Evolutionary conservation across 2,329 filamentous ascomycete genomes (phyloP).

Genomic region (Trichoderma sp.): DNA sequence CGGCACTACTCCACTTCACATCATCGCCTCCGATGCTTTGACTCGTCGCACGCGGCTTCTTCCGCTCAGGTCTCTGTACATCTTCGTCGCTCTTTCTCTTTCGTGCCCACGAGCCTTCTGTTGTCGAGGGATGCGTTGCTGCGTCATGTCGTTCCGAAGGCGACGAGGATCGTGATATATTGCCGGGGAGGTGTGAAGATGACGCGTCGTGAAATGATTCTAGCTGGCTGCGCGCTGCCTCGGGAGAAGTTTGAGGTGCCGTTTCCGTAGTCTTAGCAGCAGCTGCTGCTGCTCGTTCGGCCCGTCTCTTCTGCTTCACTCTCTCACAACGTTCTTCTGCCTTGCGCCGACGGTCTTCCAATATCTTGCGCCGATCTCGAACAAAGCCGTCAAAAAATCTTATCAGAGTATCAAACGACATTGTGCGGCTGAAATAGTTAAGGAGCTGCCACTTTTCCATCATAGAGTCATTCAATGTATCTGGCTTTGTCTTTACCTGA

Average conservation of each 20-base stretch:
- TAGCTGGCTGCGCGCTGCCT: neutral
- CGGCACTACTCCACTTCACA: neutral
- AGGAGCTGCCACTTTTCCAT: neutral
- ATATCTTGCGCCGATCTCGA: neutral
- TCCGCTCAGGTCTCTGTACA: neutral
- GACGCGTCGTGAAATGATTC: neutral
- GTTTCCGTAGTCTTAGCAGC: neutral
- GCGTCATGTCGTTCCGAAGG: neutral
- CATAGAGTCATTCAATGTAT: neutral
- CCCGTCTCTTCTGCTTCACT: too few relatives aligned
- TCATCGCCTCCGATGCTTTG: neutral
- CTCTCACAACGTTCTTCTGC: neutral
- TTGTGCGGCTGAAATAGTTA: neutral
- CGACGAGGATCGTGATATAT: neutral
- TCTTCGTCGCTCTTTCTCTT: neutral
- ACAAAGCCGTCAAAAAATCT: neutral
- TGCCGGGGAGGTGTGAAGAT: neutral
- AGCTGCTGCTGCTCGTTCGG: neutral
- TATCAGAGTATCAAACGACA: neutral
- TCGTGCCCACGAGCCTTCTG: neutral
- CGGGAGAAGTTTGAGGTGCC: neutral
- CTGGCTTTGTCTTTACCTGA: neutral
- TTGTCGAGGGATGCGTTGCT: neutral
- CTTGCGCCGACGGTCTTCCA: neutral
- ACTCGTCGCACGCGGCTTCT: neutral